Evolutionary conservation across 2,329 filamentous ascomycete species (phyloP).

Genomic region (Mycosphaerella sp.): DNA sequence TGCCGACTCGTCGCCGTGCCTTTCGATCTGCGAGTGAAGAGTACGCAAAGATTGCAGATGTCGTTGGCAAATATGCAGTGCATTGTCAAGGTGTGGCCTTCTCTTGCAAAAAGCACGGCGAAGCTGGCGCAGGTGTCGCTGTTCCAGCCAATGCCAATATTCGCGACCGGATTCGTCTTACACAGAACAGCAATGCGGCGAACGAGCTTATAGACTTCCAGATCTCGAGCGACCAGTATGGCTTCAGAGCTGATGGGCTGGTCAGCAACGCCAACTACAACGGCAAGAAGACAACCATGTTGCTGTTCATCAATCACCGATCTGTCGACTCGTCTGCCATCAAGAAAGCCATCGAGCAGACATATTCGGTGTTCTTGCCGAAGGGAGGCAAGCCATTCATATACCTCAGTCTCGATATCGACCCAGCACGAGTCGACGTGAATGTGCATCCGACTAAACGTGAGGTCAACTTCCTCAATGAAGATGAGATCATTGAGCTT

Average conservation of each 20-base stretch:
- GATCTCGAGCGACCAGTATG: constrained; percentile 67
- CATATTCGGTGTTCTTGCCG: constrained; percentile 77
- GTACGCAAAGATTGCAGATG: constrained; percentile 94
- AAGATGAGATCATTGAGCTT: constrained; percentile 87
- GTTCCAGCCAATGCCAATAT: constrained; percentile 66
- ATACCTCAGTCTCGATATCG: constrained; percentile 87
- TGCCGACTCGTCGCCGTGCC: constrained; percentile 78
- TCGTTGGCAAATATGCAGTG: constrained; percentile 87
- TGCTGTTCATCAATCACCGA: constrained; percentile 95
- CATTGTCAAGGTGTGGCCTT: constrained; percentile 90
- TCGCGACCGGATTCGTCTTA: constrained; percentile 80
- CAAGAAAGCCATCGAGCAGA: constrained; percentile 86
- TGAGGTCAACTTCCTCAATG: constrained; percentile 95
- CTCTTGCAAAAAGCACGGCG: constrained; percentile 93
- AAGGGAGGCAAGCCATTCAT: constrained; percentile 93
- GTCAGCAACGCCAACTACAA: constrained; percentile 93
- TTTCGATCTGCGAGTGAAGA: constrained; percentile 91
- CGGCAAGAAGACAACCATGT: constrained; percentile 77
- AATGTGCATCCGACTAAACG: constrained; percentile 97
- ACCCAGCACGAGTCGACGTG: constrained; percentile 87
- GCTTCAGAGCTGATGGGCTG: constrained; percentile 74
- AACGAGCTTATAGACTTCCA: constrained; percentile 79
- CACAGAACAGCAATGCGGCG: constrained; percentile 76
- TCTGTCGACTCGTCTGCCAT: constrained; percentile 84
- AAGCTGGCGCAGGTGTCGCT: constrained; percentile 68